Evolutionary conservation across 2,329 filamentous ascomycete species (phyloP), one percentile per base, ranked within the genome.

Genomic region (Taxawa tesnikishii): DNA sequence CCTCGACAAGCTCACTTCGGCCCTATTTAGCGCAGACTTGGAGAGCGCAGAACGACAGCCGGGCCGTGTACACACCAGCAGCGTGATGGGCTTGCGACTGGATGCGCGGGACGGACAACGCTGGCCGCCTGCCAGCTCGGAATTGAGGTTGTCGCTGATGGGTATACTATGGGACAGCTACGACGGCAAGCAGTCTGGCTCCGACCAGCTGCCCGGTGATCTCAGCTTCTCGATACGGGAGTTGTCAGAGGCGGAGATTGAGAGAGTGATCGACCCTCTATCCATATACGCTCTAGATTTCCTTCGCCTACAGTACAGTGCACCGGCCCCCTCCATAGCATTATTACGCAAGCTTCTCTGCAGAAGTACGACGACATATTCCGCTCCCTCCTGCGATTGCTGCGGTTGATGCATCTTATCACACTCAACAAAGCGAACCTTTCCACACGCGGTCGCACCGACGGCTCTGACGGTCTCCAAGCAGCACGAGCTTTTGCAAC

Each of bases 71-170:
- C 70, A 76, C 6, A 72, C 72, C 28, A 78, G 82, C 29, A 71
- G 76, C 36, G 62, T 73, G 10, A 88, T 93, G 66, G 88, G 90
- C 1, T 65, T 96, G 25, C 79, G 85, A 25, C 64, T 96, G 1
- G 81, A 81, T n/a, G 74, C 73, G 2, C 73, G 84, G 45, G 75
- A 83, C 34, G 83, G 69, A 18, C 43, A 49, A 24, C 41, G 44
- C 11, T 96, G 90, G 90, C 90, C 90, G 15, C 90, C 90, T 4
- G 85, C 85, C 15, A 92, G 83, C 53, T 94, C 87, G 1, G 90
- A 96, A 53, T 61, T 98, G n/a, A 75, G 85, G 7, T 66, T 96
- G 4, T 83, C 83, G 1, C 65, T 98, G 12, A 92, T 87, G 70
- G 85, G 84, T 0, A 70, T 96, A 1, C 61, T 96, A 5, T 69